phyloP scores from a whole-genome alignment of 495 filamentous ascomycete genomes.

The Alectoria sarmentosa region DNA sequence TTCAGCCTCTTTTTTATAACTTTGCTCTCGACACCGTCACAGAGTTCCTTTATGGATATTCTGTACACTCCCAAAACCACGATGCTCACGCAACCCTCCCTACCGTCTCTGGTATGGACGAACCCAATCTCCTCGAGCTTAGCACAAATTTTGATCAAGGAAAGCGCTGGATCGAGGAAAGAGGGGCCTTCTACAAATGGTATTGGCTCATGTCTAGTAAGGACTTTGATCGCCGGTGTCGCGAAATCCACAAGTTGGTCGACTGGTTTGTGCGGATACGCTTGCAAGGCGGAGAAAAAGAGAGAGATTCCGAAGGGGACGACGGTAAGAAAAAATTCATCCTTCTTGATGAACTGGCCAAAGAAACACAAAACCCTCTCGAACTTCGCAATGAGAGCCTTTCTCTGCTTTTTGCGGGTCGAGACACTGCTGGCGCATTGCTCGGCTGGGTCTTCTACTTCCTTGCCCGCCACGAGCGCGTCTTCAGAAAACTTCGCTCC shows the following conservation, averaged over 20 bases:
- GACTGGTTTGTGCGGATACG: slow-evolving; percentile 19
- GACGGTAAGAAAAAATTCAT: slow-evolving; percentile 17
- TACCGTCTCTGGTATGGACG: slow-evolving; percentile 9
- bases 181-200: slow-evolving; percentile 21
- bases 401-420: slow-evolving; percentile 51
- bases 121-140: slow-evolving; percentile 18
- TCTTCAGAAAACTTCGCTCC: slow-evolving; percentile 19
- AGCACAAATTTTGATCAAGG: slow-evolving; percentile 18
- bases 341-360: slow-evolving; percentile 55
- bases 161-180: slow-evolving; percentile 20
- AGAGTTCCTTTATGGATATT: slow-evolving; percentile 24
- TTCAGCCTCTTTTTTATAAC: slow-evolving; percentile 39
- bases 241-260: slow-evolving; percentile 17
- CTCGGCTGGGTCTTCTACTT: slow-evolving; percentile 30
- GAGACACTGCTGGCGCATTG: slow-evolving; percentile 32
- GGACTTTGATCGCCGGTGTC: slow-evolving; percentile 16
- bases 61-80: slow-evolving; percentile 19
- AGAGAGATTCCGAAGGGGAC: slow-evolving; percentile 19
- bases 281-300: slow-evolving; percentile 20
- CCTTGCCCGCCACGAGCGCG: slow-evolving; percentile 15
- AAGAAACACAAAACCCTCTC: slow-evolving; percentile 49
- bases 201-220: slow-evolving; percentile 17
- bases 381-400: slow-evolving; percentile 57
- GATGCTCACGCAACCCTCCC: slow-evolving; percentile 15
- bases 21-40: slow-evolving; percentile 18